Evolutionary conservation across 805 yeast species (phyloP), one percentile per base, ranked within the genome.

Genomic region (Ogataea neopini): DNA sequence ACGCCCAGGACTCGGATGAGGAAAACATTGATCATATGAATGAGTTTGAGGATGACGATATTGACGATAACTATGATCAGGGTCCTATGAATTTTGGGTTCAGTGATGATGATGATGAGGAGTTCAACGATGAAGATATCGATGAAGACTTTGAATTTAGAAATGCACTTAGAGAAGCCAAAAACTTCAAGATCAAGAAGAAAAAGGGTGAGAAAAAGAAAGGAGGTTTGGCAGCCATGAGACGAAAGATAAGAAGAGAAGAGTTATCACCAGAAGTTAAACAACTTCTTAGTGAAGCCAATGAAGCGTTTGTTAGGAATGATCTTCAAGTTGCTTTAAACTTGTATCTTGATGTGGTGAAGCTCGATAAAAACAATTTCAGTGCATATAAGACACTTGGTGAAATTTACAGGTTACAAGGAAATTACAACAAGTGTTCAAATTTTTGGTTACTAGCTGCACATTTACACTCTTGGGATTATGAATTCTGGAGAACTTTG

Each of bases 321-420:
- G 84, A 86, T 57, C 73, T 78, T 15, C 78, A 75, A 25, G 73
- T 69, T 1, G 92, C 95, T 0, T 76, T 79, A 54, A 68, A 76
- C 43, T 61, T 76, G 42, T 91, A 77, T 65, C 69, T 73, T 54
- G 88, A 80, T 51, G 95, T 89, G 10, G 83, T 92, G 50, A 81
- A 83, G 56, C 73, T 82, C 45, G 96, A 90, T 60, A 84, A 88
- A 11, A 79, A 79, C 54, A 86, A 87, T 62, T 84, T 80, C 63
- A 81, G 86, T 38, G 97, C 97, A 0, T 91, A 91, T 71, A 84
- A 86, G 58, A 86, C 95, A 0, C 68, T 90, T 38, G 97, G 97
- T 40, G 96, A 88, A 59, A 86, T 92, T 40, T 84, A 86, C 54
- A 75, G 80, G 47, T 70, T 77, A 44, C 84, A 81, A 50, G 91